Conservation (phyloP, 169 alveolate species). For the Cryptosporidium meleagridis region DNA sequence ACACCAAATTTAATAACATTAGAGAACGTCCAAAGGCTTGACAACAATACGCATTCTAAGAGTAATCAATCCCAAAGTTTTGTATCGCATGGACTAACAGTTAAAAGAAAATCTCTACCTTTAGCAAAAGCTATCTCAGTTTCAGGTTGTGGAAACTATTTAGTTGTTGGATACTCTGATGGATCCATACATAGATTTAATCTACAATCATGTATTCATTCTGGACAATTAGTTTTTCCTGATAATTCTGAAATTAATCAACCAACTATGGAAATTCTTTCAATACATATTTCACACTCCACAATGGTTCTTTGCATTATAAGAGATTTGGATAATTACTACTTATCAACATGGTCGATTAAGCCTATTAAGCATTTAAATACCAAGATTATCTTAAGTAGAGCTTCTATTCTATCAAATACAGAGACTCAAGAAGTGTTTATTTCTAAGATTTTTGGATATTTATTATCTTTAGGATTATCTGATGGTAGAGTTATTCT, state of each 20-base stretch:
- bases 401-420: background rate
- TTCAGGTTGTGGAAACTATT: constrained; percentile 94
- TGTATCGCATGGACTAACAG: constrained; percentile 44
- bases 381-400: constrained; percentile 20
- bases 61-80: constrained; percentile 30
- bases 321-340: constrained; percentile 30
- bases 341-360: constrained; percentile 55
- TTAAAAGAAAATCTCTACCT: constrained; percentile 31
- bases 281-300: constrained; percentile 40
- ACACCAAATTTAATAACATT: constrained; percentile 22
- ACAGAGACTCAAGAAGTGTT: constrained; percentile 7
- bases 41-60: constrained; percentile 6
- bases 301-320: constrained; percentile 30
- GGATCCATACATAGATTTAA: constrained; percentile 91
- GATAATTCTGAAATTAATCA: constrained; percentile 17
- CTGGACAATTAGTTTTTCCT: constrained; percentile 58
- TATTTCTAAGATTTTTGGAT: constrained; percentile 37
- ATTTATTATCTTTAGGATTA: constrained; percentile 40
- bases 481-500: constrained; percentile 45
- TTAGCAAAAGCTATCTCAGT: constrained; percentile 87
- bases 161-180: constrained; percentile 90
- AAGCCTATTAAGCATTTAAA: constrained; percentile 24
- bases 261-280: constrained; percentile 28
- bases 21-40: background rate
- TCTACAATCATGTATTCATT: constrained; percentile 87